A percentile compares a stretch with the other conserved stretches of the same genome.
Conservation (phyloP, 192 early-diverging fungal species). For the Coemansia sp. region DNA sequence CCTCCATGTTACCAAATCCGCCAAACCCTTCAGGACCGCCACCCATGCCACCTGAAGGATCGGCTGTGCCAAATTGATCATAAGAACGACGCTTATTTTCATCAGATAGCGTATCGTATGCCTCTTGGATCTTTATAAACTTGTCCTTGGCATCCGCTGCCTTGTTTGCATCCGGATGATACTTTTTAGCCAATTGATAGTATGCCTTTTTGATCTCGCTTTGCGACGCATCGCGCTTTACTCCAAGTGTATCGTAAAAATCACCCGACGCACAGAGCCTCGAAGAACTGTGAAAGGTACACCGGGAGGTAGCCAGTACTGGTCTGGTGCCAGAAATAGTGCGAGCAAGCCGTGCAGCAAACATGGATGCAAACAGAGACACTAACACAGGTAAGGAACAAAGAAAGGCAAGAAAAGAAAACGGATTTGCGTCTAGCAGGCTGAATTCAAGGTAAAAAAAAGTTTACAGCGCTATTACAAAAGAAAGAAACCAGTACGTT, state of each 20-base stretch:
- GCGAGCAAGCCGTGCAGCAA: too few relatives aligned
- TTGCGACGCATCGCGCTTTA: constrained; percentile 70
- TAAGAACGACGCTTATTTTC: constrained; percentile 87
- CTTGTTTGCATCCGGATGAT: constrained; percentile 98
- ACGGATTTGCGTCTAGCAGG: neutral
- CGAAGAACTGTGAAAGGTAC: too few relatives aligned
- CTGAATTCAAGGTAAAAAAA: neutral
- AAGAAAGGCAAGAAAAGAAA: neutral
- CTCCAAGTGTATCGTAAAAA: constrained; percentile 83
- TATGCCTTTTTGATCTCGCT: constrained; percentile 97
- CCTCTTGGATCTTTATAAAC: constrained; percentile 96
- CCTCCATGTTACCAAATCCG: constrained; percentile 54
- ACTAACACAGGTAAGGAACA: too few relatives aligned
- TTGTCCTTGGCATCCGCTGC: constrained; percentile 86
- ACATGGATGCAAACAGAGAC: too few relatives aligned
- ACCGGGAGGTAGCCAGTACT: too few relatives aligned
- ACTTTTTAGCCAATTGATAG: constrained; percentile 94
- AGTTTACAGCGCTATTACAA: neutral
- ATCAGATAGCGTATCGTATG: constrained; percentile 94
- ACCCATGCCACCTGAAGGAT: constrained; percentile 35
- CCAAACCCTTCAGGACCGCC: constrained; percentile 50
- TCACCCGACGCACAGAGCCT: too few relatives aligned
- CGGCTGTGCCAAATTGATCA: constrained; percentile 82
- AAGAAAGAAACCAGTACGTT: neutral
- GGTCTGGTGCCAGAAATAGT: too few relatives aligned